Percentiles rank a stretch among this genome's conserved stretches.
Conservation (phyloP, 2,329 filamentous ascomycete genomes). For the Botryotinia calthae region DNA sequence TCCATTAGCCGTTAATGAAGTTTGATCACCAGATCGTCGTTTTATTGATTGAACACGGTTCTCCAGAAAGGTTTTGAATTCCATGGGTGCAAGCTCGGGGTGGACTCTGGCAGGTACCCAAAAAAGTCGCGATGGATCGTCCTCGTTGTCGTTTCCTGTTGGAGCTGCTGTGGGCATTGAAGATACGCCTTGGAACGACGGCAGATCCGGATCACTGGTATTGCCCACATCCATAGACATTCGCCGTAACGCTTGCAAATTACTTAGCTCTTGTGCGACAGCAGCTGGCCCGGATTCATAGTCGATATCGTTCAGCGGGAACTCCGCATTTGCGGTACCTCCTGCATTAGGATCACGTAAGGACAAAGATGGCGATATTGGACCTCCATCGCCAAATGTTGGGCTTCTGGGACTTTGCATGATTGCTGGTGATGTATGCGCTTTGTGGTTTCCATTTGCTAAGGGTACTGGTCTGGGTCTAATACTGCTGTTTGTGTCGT, state of each 20-base stretch:
- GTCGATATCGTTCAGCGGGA: constrained; percentile 69
- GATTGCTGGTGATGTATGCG: constrained; percentile 36
- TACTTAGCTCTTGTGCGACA: constrained; percentile 70
- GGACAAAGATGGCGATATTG: constrained; percentile 42
- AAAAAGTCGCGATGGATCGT: constrained; percentile 82
- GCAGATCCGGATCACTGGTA: constrained; percentile 67
- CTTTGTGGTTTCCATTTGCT: constrained; percentile 35
- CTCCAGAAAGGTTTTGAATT: constrained; percentile 96
- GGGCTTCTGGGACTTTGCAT: constrained; percentile 35
- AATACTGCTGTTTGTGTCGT: constrained; percentile 27
- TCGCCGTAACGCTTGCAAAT: constrained; percentile 68
- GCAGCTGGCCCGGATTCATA: constrained; percentile 71
- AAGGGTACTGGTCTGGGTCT: constrained; percentile 31
- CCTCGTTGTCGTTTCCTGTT: constrained; percentile 72
- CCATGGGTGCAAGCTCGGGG: constrained; percentile 89
- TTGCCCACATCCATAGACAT: constrained; percentile 76
- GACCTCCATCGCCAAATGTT: constrained; percentile 38
- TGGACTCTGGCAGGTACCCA: constrained; percentile 96
- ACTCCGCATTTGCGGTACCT: constrained; percentile 57
- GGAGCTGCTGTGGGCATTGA: constrained; percentile 70
- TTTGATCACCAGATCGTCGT: constrained; percentile 73
- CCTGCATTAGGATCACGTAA: constrained; percentile 40
- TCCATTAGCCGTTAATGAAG: constrained; percentile 56
- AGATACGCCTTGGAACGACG: constrained; percentile 64
- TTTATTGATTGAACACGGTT: constrained; percentile 89